Evolutionary conservation across 495 filamentous ascomycete species (phyloP).

Genomic region (Annulohypoxylon maeteangense): DNA sequence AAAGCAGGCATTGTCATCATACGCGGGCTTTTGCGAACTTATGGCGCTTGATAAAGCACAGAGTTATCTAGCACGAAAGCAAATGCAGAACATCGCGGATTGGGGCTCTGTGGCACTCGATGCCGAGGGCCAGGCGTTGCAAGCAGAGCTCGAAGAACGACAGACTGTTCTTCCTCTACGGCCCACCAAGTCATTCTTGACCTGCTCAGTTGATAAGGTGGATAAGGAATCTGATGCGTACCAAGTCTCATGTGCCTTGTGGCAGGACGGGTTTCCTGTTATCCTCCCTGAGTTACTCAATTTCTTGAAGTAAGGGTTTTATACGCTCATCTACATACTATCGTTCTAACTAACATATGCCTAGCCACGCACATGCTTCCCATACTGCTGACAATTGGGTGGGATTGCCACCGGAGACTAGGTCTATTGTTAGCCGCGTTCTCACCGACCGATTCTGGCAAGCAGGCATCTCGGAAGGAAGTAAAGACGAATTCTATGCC

Average conservation of each 20-base stretch:
- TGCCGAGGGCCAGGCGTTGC: constrained; percentile 78
- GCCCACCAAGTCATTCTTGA: constrained; percentile 87
- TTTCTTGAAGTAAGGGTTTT: constrained; percentile 72
- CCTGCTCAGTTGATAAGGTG: constrained; percentile 88
- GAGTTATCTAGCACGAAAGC: constrained; percentile 76
- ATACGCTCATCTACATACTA: background rate
- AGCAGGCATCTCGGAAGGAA: constrained; percentile 94
- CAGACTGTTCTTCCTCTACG: constrained; percentile 84
- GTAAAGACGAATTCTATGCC: constrained; percentile 95
- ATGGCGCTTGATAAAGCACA: constrained; percentile 82
- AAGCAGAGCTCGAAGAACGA: constrained; percentile 77
- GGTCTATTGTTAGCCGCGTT: constrained; percentile 78
- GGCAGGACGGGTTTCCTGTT: constrained; percentile 81
- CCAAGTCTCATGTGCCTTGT: constrained; percentile 76
- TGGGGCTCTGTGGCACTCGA: constrained; percentile 84
- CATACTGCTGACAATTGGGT: constrained; percentile 89
- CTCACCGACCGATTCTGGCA: constrained; percentile 99
- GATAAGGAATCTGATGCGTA: constrained; percentile 74
- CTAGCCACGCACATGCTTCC: constrained; percentile 89
- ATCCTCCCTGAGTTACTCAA: constrained; percentile 89
- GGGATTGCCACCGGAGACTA: constrained; percentile 80
- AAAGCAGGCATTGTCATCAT: constrained; percentile 74
- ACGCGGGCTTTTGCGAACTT: constrained; percentile 80
- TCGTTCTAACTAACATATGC: constrained; percentile 37
- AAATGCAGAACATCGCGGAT: constrained; percentile 80